phyloP scores from a whole-genome alignment of 129 eudicot genomes.

The Mikania micrantha region DNA sequence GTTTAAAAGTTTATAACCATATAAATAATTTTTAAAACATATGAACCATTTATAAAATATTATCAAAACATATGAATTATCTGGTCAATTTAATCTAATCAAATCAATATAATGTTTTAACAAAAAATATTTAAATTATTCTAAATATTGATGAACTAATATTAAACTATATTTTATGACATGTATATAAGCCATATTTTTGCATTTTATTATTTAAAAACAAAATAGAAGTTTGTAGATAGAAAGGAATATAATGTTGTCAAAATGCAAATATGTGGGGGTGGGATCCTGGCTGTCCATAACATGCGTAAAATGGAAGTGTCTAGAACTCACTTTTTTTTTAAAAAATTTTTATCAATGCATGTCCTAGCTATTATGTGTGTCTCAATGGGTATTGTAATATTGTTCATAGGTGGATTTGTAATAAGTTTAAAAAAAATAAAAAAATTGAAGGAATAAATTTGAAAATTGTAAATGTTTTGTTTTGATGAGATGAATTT shows the following conservation, averaged over 20 bases:
- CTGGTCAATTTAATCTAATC: too few species aligned
- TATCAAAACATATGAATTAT: too few species aligned
- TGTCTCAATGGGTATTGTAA: neutral
- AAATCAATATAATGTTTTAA: too few species aligned
- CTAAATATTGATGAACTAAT: neutral
- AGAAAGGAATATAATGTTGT: constrained; percentile 32
- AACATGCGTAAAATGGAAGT: constrained; percentile 29
- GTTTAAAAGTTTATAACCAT: too few species aligned
- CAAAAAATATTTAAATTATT: neutral
- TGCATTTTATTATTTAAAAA: neutral
- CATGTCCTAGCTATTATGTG: constrained; percentile 4
- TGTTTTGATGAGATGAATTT: too few species aligned
- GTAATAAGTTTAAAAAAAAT: too few species aligned
- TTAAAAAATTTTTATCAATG: neutral
- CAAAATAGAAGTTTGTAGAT: constrained; percentile 24
- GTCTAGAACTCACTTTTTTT: constrained; percentile 15
- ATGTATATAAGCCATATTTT: neutral
- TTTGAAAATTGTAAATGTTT: too few species aligned
- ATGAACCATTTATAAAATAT: too few species aligned
- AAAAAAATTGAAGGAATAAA: too few species aligned
- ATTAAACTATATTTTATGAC: neutral
- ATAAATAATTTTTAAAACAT: too few species aligned
- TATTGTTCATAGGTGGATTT: too few species aligned
- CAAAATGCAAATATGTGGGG: constrained; percentile 24
- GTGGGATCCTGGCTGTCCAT: constrained; percentile 29